These are phyloP conservation scores for Fusarium armeniacum DNA, from an alignment of 2,329 filamentous ascomycete genomes.

Conservation along the genomic window DNA sequence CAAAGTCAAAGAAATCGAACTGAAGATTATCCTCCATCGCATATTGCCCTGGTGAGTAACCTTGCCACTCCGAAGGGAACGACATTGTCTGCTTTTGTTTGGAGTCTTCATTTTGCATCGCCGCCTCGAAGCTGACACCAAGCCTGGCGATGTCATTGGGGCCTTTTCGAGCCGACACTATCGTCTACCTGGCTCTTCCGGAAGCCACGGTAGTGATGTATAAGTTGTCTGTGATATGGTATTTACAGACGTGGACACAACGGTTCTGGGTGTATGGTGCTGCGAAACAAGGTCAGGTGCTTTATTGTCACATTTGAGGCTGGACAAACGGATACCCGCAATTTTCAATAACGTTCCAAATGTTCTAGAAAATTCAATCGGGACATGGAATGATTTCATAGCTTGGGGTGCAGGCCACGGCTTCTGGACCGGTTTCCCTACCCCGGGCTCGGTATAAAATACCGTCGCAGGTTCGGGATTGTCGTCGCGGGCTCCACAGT, in stretches of 20 bases:
- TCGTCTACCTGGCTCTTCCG: conserved; percentile 28
- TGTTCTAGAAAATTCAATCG: conserved; percentile 23
- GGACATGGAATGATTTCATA: conserved; percentile 37
- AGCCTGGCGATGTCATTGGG: conserved; percentile 42
- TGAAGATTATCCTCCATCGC: conserved; percentile 7
- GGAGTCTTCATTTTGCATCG: conserved; percentile 47
- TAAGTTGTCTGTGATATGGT: conserved; percentile 7
- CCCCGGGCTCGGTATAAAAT: conserved; percentile 39
- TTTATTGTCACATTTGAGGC: conserved; percentile 25
- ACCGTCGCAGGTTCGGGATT: conserved; percentile 42
- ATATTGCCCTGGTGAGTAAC: conserved; percentile 28
- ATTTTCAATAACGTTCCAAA: conserved; percentile 7
- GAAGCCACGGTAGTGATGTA: conserved; percentile 25
- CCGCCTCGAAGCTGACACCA: conserved; percentile 42
- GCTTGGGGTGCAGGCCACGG: conserved; percentile 29
- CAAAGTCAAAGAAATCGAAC: conserved; percentile 20
- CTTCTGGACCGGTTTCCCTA: conserved; percentile 36
- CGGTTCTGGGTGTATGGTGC: conserved; percentile 2
- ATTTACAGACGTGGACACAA: background rate
- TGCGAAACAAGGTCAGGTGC: conserved; percentile 7
- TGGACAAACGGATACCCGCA: conserved; percentile 6
- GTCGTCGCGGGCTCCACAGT: conserved; percentile 39
- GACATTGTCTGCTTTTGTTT: conserved; percentile 36
- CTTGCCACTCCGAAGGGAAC: conserved; percentile 32
- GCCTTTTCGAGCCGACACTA: conserved; percentile 35